These are phyloP conservation scores for Auriscalpium orientale DNA, from an alignment of 768 basidiomycete genomes.

Conservation along the genomic window DNA sequence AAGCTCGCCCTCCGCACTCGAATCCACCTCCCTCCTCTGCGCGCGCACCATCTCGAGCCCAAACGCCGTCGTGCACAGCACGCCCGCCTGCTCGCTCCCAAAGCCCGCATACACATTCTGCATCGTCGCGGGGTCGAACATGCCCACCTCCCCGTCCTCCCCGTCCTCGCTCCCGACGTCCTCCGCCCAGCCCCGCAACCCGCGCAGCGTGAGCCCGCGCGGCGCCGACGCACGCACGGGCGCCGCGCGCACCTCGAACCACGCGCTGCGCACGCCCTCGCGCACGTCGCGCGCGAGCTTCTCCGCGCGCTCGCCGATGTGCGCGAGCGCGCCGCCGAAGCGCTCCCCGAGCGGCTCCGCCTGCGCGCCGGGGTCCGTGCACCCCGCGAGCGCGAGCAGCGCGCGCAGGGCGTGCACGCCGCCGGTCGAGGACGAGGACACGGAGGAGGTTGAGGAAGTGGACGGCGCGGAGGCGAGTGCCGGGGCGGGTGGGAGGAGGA, in stretches of 20 bases:
- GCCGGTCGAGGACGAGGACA: conserved; percentile 1
- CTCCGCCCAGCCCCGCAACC: background rate
- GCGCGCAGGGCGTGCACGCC: conserved; percentile 22
- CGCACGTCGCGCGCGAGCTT: conserved; percentile 21
- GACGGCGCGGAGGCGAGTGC: conserved; percentile 7
- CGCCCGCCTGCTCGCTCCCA: conserved; percentile 10
- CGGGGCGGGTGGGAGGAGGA: conserved; percentile 10
- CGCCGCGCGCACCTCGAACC: conserved; percentile 21
- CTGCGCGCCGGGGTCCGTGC: conserved; percentile 22
- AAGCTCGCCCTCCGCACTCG: conserved; percentile 3
- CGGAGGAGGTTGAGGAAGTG: conserved; percentile 12
- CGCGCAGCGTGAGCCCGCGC: background rate
- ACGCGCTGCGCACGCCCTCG: conserved; percentile 26
- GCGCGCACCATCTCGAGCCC: conserved; percentile 11
- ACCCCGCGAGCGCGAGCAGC: conserved; percentile 25
- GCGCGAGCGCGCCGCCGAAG: conserved; percentile 22
- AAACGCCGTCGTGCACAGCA: conserved; percentile 12
- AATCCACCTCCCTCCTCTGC: conserved; percentile 8
- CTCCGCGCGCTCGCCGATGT: conserved; percentile 22
- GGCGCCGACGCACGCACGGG: background rate
- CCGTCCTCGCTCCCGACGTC: conserved; percentile 1
- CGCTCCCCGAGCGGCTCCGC: conserved; percentile 23
- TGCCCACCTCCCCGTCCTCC: background rate
- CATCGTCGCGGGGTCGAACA: conserved; percentile 9
- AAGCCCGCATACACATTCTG: conserved; percentile 15